These are phyloP conservation scores for Arthroderma sp. DNA, from an alignment of 2,329 filamentous ascomycete species.

Conservation along the genomic window DNA sequence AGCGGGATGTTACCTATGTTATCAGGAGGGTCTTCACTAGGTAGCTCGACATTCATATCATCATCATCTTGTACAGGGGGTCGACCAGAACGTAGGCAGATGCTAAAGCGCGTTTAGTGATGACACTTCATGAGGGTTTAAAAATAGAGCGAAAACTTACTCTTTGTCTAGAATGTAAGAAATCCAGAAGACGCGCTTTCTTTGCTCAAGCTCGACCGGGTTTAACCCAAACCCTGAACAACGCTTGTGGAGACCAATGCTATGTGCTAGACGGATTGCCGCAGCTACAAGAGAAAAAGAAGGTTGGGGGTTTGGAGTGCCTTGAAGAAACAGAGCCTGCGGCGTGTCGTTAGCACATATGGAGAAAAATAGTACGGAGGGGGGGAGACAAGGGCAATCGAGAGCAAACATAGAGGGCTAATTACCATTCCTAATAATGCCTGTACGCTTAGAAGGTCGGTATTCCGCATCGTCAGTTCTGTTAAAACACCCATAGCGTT, in stretches of 20 bases:
- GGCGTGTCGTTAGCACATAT: too few relatives aligned
- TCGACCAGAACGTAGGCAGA: conserved; percentile 58
- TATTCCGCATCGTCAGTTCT: conserved; percentile 90
- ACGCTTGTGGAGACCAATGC: conserved; percentile 87
- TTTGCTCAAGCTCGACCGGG: conserved; percentile 84
- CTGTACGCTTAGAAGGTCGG: conserved; percentile 87
- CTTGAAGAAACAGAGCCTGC: conserved; percentile 75
- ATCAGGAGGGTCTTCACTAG: conserved; percentile 77
- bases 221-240: conserved; percentile 89
- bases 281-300: conserved; percentile 83
- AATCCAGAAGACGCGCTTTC: conserved; percentile 66
- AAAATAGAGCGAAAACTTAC: conserved; percentile 22
- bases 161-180: conserved; percentile 63
- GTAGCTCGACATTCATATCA: conserved; percentile 91
- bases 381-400: background rate
- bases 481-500: conserved; percentile 90
- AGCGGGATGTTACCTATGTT: conserved; percentile 91
- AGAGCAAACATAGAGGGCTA: background rate
- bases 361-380: background rate
- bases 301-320: conserved; percentile 91
- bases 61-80: conserved; percentile 63
- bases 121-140: conserved; percentile 11
- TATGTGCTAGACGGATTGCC: conserved; percentile 81
- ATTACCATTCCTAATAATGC: conserved; percentile 74
- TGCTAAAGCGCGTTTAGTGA: conserved; percentile 26